Evolutionary conservation across 2,329 filamentous ascomycete species (phyloP), one percentile per base, ranked within the genome.

Genomic region (Penicillium verrucosum): DNA sequence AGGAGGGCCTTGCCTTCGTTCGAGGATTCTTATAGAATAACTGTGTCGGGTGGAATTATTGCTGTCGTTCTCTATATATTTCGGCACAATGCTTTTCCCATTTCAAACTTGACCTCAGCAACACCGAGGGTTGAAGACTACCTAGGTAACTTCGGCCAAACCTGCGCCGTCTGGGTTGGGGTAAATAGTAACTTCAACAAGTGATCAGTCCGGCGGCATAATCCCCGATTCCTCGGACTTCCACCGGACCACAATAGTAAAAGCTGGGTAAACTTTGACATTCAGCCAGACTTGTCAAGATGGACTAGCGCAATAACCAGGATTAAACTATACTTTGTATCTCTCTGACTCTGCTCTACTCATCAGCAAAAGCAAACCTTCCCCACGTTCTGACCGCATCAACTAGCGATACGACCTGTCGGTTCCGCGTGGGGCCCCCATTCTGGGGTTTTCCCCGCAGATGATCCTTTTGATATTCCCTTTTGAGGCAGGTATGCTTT

Each of bases 381-480:
- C 34, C 25, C 49, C 55, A 47, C 10, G 36, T n/a, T 32, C 53
- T 37, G 11, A 32, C 30, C 40, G 40, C 36, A 45, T 48, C 44
- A 45, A 37, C 41, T 12, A 23, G 5, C 21, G 29, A 56, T 32
- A 44, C 51, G 25, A 54, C 32, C 25, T 41, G 54, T 30, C 38
- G 41, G 23, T 14, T 37, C 14, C 23, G n/a, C 42, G 59, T 60
- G 55, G 54, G 47, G 49, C 32, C 29, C n/a, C 38, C 12, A 7
- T 36, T 5, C n/a, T 48, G 42, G 45, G 41, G 44, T 16, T 32
- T 64, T 64, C 63, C 63, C 63, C 61, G 61, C 63, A 63, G 43
- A 57, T 42, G 41, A 18, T 21, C 27, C 23, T 5, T 32, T 34
- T 4, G 2, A 1, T 8, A 41, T 36, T 25, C 29, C 18, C 8